These are phyloP conservation scores for Calonectria naviculata DNA, from an alignment of 2,329 filamentous ascomycete genomes.

Conservation along the genomic window DNA sequence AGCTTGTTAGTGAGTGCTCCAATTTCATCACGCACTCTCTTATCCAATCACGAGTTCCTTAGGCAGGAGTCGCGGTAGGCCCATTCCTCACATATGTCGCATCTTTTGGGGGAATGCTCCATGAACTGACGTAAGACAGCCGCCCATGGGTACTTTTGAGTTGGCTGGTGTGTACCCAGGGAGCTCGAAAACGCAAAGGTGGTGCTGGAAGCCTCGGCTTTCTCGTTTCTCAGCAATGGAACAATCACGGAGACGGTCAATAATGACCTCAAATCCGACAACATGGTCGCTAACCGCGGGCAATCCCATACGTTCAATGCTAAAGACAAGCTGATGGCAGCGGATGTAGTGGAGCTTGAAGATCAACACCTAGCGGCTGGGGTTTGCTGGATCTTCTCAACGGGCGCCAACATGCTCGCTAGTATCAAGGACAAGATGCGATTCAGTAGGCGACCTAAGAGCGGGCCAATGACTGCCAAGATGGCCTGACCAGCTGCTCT, in stretches of 20 bases:
- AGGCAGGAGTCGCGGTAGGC: not conserved
- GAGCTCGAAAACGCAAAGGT: not conserved
- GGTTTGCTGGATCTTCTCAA: not conserved
- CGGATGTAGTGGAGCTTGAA: not conserved
- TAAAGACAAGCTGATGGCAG: not conserved
- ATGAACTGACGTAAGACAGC: not conserved
- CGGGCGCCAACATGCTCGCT: not conserved
- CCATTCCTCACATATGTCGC: not conserved
- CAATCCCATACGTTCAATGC: no score
- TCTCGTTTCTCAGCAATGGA: not conserved
- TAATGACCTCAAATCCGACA: not conserved
- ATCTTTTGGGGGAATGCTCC: not conserved
- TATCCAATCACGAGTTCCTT: not conserved
- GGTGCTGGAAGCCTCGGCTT: not conserved
- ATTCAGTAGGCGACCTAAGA: not conserved
- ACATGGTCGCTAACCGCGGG: no score
- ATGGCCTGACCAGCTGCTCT: not conserved
- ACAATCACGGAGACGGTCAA: not conserved
- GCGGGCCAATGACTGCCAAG: not conserved
- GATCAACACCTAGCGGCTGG: not conserved
- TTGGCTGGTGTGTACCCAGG: not conserved
- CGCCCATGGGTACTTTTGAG: no score
- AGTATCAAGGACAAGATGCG: not conserved
- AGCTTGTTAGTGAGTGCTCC: slow-evolving; percentile 23
- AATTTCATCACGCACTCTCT: slow-evolving; percentile 16